phyloP scores from a whole-genome alignment of 2,329 filamentous ascomycete species.

The Fusarium kyushuense region DNA sequence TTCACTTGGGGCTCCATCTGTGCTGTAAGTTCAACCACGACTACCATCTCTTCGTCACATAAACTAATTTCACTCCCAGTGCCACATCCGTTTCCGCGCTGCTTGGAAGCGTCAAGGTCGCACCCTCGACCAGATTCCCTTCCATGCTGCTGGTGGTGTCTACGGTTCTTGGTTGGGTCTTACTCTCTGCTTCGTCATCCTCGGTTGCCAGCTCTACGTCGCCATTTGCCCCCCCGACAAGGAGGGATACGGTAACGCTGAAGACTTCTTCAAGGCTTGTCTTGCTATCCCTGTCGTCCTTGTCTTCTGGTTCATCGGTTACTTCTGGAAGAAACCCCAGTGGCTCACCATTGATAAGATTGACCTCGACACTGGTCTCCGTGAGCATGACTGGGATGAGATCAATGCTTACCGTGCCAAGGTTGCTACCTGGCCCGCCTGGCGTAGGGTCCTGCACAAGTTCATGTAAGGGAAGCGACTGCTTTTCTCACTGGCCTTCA shows the following conservation, averaged over 20 bases:
- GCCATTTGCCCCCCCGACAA: constrained; percentile 57
- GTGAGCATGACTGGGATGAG: constrained; percentile 72
- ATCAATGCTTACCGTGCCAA: constrained; percentile 66
- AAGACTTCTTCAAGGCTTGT: constrained; percentile 67
- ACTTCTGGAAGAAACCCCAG: constrained; percentile 72
- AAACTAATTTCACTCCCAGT: constrained; percentile 1
- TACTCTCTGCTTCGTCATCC: constrained; percentile 64
- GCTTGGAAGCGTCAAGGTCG: constrained; percentile 71
- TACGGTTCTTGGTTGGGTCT: constrained; percentile 73
- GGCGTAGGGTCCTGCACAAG: constrained; percentile 52
- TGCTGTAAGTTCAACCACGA: constrained; percentile 43
- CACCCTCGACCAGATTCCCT: constrained; percentile 73
- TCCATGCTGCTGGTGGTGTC: constrained; percentile 69
- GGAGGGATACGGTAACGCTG: constrained; percentile 53
- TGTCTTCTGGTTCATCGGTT: constrained; percentile 67
- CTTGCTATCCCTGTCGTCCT: constrained; percentile 66
- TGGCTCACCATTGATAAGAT: constrained; percentile 71
- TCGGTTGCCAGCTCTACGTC: constrained; percentile 65
- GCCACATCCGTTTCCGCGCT: constrained; percentile 73
- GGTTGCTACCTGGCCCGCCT: constrained; percentile 62
- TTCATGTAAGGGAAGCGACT: constrained; percentile 3
- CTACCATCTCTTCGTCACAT: fast-evolving
- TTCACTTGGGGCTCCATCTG: constrained; percentile 77
- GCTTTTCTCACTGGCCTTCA: fast-evolving
- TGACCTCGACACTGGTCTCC: constrained; percentile 74